These are phyloP conservation scores for Takashimella koratensis DNA, from an alignment of 1,284 basidiomycete genomes.

Conservation along the genomic window DNA sequence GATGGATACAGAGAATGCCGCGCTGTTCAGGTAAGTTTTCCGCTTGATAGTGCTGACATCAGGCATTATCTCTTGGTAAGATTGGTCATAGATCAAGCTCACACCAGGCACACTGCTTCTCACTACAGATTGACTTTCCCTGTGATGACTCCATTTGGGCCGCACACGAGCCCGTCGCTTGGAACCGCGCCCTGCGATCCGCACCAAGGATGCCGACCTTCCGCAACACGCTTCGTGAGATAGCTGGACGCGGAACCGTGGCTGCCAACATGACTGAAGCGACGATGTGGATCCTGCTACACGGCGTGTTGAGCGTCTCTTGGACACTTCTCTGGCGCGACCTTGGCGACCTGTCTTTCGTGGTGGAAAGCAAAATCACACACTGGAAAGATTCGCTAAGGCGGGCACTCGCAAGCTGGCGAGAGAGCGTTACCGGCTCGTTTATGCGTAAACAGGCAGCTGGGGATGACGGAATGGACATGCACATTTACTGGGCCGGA, in stretches of 20 bases:
- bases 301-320: slow-evolving; percentile 22
- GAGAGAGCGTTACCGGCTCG: slow-evolving; percentile 5
- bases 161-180: slow-evolving; percentile 12
- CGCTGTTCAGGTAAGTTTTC: too few relatives aligned
- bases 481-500: slow-evolving; percentile 16
- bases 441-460: neutral
- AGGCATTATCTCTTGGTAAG: slow-evolving; percentile 3
- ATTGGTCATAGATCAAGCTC: too few relatives aligned
- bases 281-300: slow-evolving; percentile 20
- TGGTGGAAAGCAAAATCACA: slow-evolving; percentile 20
- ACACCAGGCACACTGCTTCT: slow-evolving; percentile 3
- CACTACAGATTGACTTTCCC: slow-evolving; percentile 5
- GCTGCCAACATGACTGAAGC: slow-evolving; percentile 9
- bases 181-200: slow-evolving; percentile 6
- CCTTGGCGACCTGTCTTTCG: slow-evolving; percentile 24
- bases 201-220: neutral
- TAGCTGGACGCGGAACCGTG: slow-evolving; percentile 19
- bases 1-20: slow-evolving; percentile 29
- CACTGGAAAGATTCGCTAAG: slow-evolving; percentile 24
- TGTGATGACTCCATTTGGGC: slow-evolving; percentile 10
- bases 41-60: too few relatives aligned
- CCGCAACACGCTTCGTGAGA: slow-evolving; percentile 15
- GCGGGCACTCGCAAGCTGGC: slow-evolving; percentile 15
- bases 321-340: slow-evolving; percentile 29
- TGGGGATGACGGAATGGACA: neutral